Evolutionary conservation across 2,329 filamentous ascomycete genomes (phyloP).

Genomic region (Colletotrichum lindemuthianum): DNA sequence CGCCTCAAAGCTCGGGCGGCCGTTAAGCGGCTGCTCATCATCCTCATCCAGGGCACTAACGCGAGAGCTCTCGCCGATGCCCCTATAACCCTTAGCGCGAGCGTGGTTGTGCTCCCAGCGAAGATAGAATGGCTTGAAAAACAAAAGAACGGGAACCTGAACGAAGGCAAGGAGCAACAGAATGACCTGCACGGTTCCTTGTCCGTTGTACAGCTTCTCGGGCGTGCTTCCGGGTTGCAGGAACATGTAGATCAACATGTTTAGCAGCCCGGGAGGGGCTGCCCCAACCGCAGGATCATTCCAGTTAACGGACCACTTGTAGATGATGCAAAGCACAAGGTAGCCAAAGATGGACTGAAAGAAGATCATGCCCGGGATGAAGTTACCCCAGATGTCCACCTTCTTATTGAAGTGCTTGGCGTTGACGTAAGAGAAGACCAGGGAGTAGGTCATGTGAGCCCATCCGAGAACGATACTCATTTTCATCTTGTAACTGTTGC

Average conservation of each 20-base stretch:
- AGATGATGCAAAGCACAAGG: constrained; percentile 90
- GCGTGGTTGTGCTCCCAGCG: constrained; percentile 93
- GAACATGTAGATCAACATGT: constrained; percentile 99
- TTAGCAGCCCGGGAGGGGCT: constrained; percentile 86
- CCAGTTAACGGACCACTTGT: constrained; percentile 98
- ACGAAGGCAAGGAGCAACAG: constrained; percentile 83
- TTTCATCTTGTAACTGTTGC: constrained; percentile 99
- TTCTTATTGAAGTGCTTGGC: constrained; percentile 93
- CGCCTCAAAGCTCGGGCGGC: constrained; percentile 60
- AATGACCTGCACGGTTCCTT: constrained; percentile 78
- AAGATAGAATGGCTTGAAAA: constrained; percentile 96
- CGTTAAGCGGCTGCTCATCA: constrained; percentile 73
- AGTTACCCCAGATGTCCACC: constrained; percentile 97
- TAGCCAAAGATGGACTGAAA: constrained; percentile 99
- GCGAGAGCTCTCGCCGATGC: constrained; percentile 87
- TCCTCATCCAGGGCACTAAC: constrained; percentile 90
- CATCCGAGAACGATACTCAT: constrained; percentile 97
- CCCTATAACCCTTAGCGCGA: constrained; percentile 88
- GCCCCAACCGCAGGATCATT: constrained; percentile 62
- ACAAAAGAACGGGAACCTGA: constrained; percentile 90
- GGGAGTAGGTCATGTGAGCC: constrained; percentile 98
- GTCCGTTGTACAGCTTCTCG: constrained; percentile 78
- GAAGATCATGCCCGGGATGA: constrained; percentile 98
- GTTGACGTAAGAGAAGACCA: constrained; percentile 93
- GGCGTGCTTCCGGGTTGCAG: constrained; percentile 77